Conservation (phyloP, 202 grass and related monocot species). For the Elaeis oleifera region DNA sequence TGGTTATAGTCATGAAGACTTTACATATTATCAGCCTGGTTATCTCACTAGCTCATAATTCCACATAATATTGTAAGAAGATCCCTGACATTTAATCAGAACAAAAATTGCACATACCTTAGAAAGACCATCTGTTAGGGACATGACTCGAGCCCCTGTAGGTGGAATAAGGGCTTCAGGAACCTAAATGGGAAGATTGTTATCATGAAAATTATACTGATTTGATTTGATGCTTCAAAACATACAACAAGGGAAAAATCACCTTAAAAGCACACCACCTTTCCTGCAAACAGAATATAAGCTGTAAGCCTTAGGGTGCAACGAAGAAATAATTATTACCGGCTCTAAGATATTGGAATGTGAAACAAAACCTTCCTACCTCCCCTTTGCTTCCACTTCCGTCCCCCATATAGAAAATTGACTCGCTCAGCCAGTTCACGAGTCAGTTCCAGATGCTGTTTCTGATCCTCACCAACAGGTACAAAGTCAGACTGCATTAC, state of each 20-base stretch:
- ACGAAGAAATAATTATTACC: conserved; percentile 22
- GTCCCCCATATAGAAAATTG: conserved; percentile 90
- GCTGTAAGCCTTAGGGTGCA: conserved; percentile 6
- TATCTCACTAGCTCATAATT: too few species aligned
- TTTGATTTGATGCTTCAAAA: neutral
- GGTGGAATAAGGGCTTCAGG: conserved; percentile 96
- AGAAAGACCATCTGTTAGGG: conserved; percentile 89
- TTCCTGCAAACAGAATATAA: conserved; percentile 47
- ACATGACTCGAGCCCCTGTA: conserved; percentile 86
- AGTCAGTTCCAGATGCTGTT: conserved; percentile 94
- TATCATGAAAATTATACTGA: neutral
- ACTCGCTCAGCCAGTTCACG: conserved; percentile 89
- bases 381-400: conserved; percentile 98
- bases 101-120: conserved; percentile 46
- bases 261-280: conserved; percentile 83
- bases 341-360: conserved; percentile 3
- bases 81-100: neutral
- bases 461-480: conserved; percentile 99
- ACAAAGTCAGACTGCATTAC: conserved; percentile 84
- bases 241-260: neutral
- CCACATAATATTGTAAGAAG: conserved; percentile 1
- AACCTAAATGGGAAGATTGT: conserved; percentile 42
- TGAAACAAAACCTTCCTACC: conserved; percentile 33
- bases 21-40: too few species aligned
- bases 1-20: too few species aligned